Conservation (phyloP, 768 basidiomycete genomes). For the Boletales sp. region DNA sequence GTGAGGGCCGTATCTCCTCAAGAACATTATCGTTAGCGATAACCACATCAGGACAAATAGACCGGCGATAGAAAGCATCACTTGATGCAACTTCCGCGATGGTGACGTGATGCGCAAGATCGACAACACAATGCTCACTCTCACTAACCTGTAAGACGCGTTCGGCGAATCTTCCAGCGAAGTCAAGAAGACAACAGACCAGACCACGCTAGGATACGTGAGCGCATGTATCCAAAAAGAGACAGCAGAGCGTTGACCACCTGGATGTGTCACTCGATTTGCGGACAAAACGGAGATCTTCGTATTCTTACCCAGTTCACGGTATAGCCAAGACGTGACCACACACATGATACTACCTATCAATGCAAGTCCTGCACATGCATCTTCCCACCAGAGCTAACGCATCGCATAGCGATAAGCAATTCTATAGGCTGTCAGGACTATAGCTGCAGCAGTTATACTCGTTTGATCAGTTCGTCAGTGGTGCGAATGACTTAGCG, state of each 20-base stretch:
- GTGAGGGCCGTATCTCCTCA: not conserved
- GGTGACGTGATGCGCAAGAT: slow-evolving; percentile 9
- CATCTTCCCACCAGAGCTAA: slow-evolving; percentile 21
- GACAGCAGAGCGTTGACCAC: not conserved
- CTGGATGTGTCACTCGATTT: slow-evolving; percentile 1
- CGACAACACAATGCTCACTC: slow-evolving; percentile 13
- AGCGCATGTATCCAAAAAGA: slow-evolving; percentile 10
- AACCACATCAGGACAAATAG: slow-evolving; percentile 14
- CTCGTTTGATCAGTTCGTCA: not conserved
- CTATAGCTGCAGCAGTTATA: not conserved
- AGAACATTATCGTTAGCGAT: slow-evolving; percentile 2
- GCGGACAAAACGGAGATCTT: not conserved
- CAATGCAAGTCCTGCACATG: slow-evolving; percentile 3
- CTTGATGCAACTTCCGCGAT: slow-evolving; percentile 4
- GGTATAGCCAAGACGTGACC: slow-evolving; percentile 7
- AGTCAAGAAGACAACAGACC: slow-evolving; percentile 3
- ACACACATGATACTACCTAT: slow-evolving; percentile 3
- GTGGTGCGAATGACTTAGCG: not conserved
- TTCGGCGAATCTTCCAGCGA: not conserved
- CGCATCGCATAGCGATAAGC: not conserved
- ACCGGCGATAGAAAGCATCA: slow-evolving; percentile 1
- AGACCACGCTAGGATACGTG: slow-evolving; percentile 9
- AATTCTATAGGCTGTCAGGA: slow-evolving; percentile 1
- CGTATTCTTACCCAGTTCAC: slow-evolving; percentile 2
- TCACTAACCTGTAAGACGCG: slow-evolving; percentile 6